phyloP scores from a whole-genome alignment of 2,329 filamentous ascomycete species.

The Fusarium miscanthi region DNA sequence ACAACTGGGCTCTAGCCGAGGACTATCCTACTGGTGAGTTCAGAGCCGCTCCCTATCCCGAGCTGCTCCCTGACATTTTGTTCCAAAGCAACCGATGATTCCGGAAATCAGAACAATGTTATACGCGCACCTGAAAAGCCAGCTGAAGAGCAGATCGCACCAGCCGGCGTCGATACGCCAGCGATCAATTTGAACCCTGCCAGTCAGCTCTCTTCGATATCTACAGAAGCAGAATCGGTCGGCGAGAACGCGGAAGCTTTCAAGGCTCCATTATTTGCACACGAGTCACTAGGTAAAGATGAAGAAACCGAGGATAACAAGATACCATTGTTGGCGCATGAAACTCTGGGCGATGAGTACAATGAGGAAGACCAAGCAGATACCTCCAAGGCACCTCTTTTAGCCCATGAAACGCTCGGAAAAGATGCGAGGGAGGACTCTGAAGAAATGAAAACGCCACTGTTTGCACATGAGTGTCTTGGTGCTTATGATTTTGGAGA shows the following conservation, averaged over 20 bases:
- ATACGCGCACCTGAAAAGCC: constrained; percentile 46
- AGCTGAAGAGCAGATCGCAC: constrained; percentile 22
- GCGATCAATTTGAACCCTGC: constrained; percentile 21
- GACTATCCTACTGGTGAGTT: constrained; percentile 66
- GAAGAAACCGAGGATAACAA: constrained; percentile 46
- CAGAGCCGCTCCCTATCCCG: not conserved
- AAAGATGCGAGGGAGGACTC: constrained; percentile 22
- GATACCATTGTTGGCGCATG: constrained; percentile 60
- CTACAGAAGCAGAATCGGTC: constrained; percentile 10
- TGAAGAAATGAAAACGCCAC: constrained; percentile 49
- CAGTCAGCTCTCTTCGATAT: not conserved
- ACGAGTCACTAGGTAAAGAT: constrained; percentile 57
- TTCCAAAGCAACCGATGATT: constrained; percentile 52
- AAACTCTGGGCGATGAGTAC: constrained; percentile 56
- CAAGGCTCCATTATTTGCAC: constrained; percentile 57
- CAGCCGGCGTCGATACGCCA: constrained; percentile 16
- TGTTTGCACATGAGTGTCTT: constrained; percentile 61
- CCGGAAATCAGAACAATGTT: constrained; percentile 62
- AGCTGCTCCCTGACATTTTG: constrained; percentile 7
- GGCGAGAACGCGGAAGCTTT: constrained; percentile 27
- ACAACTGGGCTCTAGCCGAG: constrained; percentile 76
- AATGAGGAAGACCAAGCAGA: constrained; percentile 49
- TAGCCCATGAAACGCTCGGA: constrained; percentile 23
- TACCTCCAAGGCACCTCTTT: constrained; percentile 38
- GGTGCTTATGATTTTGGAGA: constrained; percentile 54